phyloP scores from a whole-genome alignment of 2,329 filamentous ascomycete genomes.

The Sclerotinia minor region DNA sequence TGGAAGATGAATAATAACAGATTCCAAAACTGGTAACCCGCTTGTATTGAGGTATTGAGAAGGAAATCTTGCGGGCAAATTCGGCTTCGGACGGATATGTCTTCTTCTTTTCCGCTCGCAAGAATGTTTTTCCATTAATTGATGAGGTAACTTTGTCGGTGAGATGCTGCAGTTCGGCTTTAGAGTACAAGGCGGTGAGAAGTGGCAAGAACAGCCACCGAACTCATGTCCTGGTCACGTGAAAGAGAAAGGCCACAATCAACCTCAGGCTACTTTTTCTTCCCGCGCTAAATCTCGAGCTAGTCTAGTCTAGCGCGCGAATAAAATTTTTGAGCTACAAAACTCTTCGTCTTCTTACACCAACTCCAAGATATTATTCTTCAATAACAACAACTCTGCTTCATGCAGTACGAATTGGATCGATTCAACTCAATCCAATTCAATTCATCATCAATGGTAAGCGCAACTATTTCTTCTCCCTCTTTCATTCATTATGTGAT shows the following conservation, averaged over 20 bases:
- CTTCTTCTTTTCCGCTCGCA: constrained; percentile 1
- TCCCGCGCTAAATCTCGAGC: neutral
- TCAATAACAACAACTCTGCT: constrained; percentile 31
- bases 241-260: no score
- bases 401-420: constrained; percentile 24
- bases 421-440: neutral
- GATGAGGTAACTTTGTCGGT: neutral
- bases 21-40: neutral
- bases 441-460: constrained; percentile 31
- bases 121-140: constrained; percentile 21
- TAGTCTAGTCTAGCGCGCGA: constrained; percentile 22
- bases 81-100: constrained; percentile 23
- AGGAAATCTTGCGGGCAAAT: constrained; percentile 4
- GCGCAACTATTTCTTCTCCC: constrained; percentile 26
- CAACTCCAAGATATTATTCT: neutral
- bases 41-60: neutral
- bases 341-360: constrained; percentile 6
- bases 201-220: neutral
- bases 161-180: constrained; percentile 17
- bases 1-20: neutral
- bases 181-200: constrained; percentile 1
- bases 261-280: neutral
- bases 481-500: constrained; percentile 59
- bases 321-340: constrained; percentile 22
- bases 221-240: neutral